A percentile compares a stretch with the other conserved stretches of the same genome.
Conservation (phyloP, 345 rosid species). For the Euphorbia lathyris region DNA sequence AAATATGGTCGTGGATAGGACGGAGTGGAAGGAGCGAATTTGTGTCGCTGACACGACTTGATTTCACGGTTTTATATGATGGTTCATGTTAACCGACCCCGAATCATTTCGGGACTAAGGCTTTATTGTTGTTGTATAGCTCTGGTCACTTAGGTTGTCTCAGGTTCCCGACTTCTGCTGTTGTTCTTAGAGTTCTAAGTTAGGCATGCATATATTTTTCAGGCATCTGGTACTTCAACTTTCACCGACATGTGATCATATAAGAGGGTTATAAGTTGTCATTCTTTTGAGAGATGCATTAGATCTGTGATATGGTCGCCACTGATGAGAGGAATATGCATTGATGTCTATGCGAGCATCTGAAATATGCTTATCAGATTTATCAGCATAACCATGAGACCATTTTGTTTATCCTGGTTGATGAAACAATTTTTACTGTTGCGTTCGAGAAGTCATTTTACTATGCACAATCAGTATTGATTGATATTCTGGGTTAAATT, state of each 20-base stretch:
- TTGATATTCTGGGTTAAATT: conserved; percentile 1
- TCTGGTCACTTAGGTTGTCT: not conserved
- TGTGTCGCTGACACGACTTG: too few species aligned
- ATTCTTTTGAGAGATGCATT: too few species aligned
- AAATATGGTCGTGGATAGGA: too few species aligned
- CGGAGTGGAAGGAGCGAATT: too few species aligned
- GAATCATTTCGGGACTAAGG: too few species aligned
- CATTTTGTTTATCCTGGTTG: not conserved
- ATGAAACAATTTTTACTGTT: not conserved
- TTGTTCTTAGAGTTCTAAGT: not conserved
- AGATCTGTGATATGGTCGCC: not conserved
- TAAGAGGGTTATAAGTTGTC: not conserved
- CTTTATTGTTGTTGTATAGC: too few species aligned
- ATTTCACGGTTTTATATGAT: too few species aligned
- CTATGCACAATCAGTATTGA: not conserved
- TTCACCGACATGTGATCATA: not conserved
- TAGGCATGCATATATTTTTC: not conserved
- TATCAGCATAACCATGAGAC: not conserved
- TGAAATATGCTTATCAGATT: not conserved
- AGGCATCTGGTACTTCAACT: not conserved
- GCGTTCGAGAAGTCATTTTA: not conserved
- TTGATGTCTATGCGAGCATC: not conserved
- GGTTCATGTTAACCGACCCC: too few species aligned
- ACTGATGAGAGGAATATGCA: not conserved
- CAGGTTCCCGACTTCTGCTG: not conserved